Evolutionary conservation across 805 yeast species (phyloP).

Genomic region (Yamadazyma akitaensis): DNA sequence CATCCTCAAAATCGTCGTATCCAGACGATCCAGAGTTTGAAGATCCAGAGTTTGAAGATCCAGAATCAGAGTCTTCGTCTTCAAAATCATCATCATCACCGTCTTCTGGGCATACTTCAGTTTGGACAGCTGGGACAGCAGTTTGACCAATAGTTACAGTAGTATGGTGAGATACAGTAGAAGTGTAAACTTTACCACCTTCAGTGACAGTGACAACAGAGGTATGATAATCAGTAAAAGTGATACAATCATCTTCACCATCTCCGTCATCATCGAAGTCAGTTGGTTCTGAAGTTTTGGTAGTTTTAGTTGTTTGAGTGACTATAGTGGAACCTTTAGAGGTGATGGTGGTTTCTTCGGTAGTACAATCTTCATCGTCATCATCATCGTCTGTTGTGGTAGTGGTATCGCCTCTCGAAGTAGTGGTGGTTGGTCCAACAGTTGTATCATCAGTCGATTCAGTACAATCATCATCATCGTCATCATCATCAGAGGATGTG

Average conservation of each 20-base stretch:
- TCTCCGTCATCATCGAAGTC: slow-evolving; percentile 13
- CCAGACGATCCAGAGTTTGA: background rate
- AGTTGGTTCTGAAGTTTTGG: slow-evolving; percentile 8
- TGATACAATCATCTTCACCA: slow-evolving; percentile 12
- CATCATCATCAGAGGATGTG: slow-evolving; percentile 7
- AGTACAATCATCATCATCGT: slow-evolving; percentile 16
- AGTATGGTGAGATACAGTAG: slow-evolving; percentile 6
- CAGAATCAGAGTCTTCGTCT: slow-evolving; percentile 12
- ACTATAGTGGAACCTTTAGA: background rate
- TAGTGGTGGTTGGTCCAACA: background rate
- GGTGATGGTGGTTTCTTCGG: slow-evolving; percentile 4
- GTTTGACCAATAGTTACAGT: slow-evolving; percentile 7
- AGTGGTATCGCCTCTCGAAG: background rate
- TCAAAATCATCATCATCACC: slow-evolving; percentile 17
- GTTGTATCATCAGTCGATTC: slow-evolving; percentile 1
- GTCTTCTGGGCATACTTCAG: slow-evolving; percentile 12
- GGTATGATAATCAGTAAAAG: slow-evolving; percentile 11
- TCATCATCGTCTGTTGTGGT: slow-evolving; percentile 10
- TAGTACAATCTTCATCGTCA: slow-evolving; percentile 13
- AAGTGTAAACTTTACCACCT: slow-evolving; percentile 14
- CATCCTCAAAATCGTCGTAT: slow-evolving; percentile 1
- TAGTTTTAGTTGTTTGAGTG: slow-evolving; percentile 8
- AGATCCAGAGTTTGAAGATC: slow-evolving; percentile 8
- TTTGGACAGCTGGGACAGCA: slow-evolving; percentile 7
- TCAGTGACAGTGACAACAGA: slow-evolving; percentile 9